Percentiles rank a stretch among this genome's conserved stretches.
Conservation (phyloP, 495 filamentous ascomycete species). For the Talaromyces trachyspermus region DNA sequence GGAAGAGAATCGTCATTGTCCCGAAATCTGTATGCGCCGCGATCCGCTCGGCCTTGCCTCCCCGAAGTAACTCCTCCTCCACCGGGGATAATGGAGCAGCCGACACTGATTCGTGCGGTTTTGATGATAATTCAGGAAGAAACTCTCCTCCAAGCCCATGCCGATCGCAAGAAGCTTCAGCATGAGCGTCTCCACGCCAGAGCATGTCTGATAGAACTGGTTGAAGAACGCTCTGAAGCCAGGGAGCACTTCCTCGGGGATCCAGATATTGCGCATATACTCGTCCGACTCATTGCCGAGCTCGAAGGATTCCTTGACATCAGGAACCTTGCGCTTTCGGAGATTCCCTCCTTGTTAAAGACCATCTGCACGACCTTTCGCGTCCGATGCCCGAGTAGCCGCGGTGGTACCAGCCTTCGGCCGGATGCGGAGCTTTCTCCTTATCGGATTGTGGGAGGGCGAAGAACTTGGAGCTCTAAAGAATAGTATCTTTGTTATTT, state of each 20-base stretch:
- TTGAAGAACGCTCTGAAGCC: slow-evolving; percentile 54
- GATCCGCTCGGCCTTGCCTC: slow-evolving; percentile 22
- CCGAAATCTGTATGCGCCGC: slow-evolving; percentile 41
- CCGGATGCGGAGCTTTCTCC: too few species aligned
- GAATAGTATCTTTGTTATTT: too few species aligned
- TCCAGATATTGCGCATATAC: slow-evolving; percentile 52
- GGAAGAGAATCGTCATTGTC: slow-evolving; percentile 42
- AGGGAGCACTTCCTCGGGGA: slow-evolving; percentile 46
- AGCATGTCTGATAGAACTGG: slow-evolving; percentile 37
- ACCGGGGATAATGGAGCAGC: slow-evolving; percentile 11
- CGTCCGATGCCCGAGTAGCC: too few species aligned
- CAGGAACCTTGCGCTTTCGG: slow-evolving; percentile 6
- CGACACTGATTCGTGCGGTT: slow-evolving; percentile 19
- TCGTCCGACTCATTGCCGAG: slow-evolving; percentile 43
- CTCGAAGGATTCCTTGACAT: slow-evolving; percentile 51
- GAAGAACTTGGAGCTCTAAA: too few species aligned
- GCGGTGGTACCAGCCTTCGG: too few species aligned
- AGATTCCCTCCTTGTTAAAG: too few species aligned
- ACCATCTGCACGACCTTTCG: too few species aligned
- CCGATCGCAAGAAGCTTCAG: slow-evolving; percentile 35
- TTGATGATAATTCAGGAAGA: background rate
- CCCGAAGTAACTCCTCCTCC: slow-evolving; percentile 9
- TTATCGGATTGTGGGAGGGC: too few species aligned
- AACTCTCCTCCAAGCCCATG: slow-evolving; percentile 34
- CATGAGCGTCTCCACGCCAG: slow-evolving; percentile 32